These are phyloP conservation scores for Trichothecium sympodiale DNA, from an alignment of 2,329 filamentous ascomycete species.

Conservation along the genomic window DNA sequence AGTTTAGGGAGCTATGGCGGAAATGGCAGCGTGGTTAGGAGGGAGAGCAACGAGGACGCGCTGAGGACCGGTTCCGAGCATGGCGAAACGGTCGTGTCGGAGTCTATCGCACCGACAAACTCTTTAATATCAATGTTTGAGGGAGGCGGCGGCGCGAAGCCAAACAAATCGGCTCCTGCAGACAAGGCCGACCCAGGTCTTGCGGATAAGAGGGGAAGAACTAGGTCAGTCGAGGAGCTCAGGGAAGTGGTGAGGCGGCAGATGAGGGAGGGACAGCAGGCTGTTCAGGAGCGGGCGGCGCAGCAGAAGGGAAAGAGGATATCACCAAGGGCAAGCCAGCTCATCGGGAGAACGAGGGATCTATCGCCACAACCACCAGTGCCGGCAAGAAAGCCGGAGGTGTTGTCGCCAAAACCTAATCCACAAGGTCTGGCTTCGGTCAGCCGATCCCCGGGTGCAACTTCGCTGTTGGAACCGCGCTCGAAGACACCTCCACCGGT, in stretches of 20 bases:
- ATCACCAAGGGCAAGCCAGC: no score
- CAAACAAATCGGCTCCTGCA: neutral
- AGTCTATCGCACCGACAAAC: conserved; percentile 49
- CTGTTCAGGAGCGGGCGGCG: neutral
- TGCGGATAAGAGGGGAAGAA: neutral
- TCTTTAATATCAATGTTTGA: conserved; percentile 62
- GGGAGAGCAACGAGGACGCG: conserved; percentile 18
- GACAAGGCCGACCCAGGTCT: neutral
- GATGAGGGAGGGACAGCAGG: neutral
- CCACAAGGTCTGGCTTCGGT: no score
- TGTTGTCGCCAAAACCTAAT: conserved; percentile 13
- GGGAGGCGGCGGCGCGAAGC: conserved; percentile 18
- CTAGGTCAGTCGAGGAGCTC: neutral
- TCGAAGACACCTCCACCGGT: conserved; percentile 1
- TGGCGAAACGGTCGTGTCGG: conserved; percentile 29
- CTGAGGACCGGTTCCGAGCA: conserved; percentile 11
- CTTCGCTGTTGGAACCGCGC: neutral
- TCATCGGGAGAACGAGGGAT: conserved; percentile 7
- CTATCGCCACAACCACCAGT: conserved; percentile 7
- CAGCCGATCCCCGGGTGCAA: no score
- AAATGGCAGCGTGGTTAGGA: conserved; percentile 13
- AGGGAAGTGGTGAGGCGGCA: neutral
- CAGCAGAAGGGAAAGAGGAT: neutral
- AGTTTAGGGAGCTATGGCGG: conserved; percentile 31
- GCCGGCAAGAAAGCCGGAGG: conserved; percentile 9